Evolutionary conservation across 139 green algal genomes (phyloP).

Genomic region (Tetraselmis striata): DNA sequence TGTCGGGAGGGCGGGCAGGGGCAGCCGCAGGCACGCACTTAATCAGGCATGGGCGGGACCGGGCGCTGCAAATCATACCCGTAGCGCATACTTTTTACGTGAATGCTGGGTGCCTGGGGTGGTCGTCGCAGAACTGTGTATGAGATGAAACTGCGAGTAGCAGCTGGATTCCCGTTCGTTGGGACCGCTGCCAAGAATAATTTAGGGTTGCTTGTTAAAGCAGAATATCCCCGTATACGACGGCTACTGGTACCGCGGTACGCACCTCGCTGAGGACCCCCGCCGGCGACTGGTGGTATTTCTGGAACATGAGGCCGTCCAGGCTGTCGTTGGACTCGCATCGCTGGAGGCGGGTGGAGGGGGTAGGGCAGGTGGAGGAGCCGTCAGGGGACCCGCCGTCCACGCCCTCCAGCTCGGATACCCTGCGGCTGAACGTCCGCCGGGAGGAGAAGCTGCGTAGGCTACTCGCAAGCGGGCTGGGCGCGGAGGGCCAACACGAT

Average conservation of each 20-base stretch:
- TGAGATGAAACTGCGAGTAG: neutral
- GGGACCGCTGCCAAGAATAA: neutral
- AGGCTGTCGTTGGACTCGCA: neutral
- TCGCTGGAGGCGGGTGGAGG: neutral
- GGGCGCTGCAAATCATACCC: neutral
- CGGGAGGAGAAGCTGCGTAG: too few species aligned
- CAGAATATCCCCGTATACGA: neutral
- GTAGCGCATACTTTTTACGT: neutral
- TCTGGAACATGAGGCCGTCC: neutral
- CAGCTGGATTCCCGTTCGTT: neutral
- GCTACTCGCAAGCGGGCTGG: too few species aligned
- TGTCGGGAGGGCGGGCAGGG: neutral
- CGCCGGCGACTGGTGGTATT: neutral
- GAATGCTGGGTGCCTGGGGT: too few species aligned
- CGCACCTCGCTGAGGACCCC: neutral
- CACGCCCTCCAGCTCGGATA: too few species aligned
- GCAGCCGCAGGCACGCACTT: too few species aligned
- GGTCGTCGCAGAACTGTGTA: neutral
- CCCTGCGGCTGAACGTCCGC: too few species aligned
- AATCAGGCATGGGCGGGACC: too few species aligned
- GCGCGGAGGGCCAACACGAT: too few species aligned
- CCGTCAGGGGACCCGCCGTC: neutral
- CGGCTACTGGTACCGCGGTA: neutral
- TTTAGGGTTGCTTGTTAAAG: neutral
- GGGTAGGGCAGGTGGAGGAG: neutral